These are phyloP conservation scores for Aspergillus tamarii DNA, from an alignment of 2,329 filamentous ascomycete species.

Conservation along the genomic window DNA sequence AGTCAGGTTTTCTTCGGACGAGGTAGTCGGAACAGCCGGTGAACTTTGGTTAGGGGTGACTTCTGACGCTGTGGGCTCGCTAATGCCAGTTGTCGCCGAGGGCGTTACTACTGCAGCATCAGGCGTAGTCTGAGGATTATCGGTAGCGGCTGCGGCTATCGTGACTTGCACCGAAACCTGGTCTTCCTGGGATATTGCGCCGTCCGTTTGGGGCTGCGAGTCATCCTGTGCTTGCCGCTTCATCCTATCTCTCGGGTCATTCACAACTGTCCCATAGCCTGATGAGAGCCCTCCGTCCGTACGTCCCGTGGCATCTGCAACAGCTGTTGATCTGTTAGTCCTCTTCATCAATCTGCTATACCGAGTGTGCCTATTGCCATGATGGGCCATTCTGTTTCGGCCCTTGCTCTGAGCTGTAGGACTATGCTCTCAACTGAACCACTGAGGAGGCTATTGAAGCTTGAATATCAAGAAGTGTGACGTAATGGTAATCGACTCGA, in stretches of 20 bases:
- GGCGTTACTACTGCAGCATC: constrained; percentile 7
- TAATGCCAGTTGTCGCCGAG: constrained; percentile 6
- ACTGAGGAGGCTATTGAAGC: background rate
- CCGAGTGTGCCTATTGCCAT: constrained; percentile 20
- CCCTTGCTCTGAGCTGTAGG: background rate
- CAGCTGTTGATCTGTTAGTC: constrained; percentile 9
- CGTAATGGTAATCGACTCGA: background rate
- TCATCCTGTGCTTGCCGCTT: constrained; percentile 7
- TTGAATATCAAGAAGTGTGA: background rate
- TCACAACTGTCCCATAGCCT: background rate
- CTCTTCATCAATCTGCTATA: constrained; percentile 18
- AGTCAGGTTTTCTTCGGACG: background rate
- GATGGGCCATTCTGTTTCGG: constrained; percentile 22
- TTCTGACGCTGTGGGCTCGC: constrained; percentile 5
- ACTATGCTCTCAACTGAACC: background rate
- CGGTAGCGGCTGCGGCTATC: background rate
- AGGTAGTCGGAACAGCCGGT: constrained; percentile 14
- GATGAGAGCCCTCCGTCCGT: background rate
- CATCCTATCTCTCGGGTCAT: background rate
- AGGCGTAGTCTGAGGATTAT: constrained; percentile 4
- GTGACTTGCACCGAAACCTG: constrained; percentile 9
- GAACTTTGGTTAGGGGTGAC: constrained; percentile 4
- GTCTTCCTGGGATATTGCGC: background rate
- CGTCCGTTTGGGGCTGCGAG: background rate
- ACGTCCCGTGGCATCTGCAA: background rate